Evolutionary conservation across 192 early-diverging fungal species (phyloP), one percentile per base, ranked within the genome.

Genomic region (Backusella circina): DNA sequence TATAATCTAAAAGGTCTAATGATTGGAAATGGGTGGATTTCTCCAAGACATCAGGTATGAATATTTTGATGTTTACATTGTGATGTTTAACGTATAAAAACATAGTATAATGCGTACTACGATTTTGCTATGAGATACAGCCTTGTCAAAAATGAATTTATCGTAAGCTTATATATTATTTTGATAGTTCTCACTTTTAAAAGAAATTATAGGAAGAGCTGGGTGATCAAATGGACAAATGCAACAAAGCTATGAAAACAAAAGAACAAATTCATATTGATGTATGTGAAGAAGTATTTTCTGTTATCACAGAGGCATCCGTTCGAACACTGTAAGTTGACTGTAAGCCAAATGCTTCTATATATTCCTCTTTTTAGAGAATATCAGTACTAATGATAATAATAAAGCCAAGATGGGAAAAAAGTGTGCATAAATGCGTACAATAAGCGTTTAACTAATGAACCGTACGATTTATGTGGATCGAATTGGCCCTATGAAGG

Each of bases 1-100:
- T 86, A 88, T 57, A 83, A 87, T 65, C 54, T 91, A n/a, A 75
- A 83, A 75, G 90, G 90, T 18, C 3, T 88, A 3, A 86, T 80
- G 35, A 90, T 91, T 50, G 89, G 89, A 21, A 91, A 91, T 72
- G 90, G 90, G 18, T 91, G 90, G 90, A 90, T 89, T 3, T 89
- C 87, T 26, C 86, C 89, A 1, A 13, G 74, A n/a, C 73, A 84
- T 57, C 89, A 90, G 82, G 89, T 90, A 82, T 57, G 47, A 23
- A 30, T n/a, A 30, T 54, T 15, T 2, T 9, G 18, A 8, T 8
- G 23, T 57, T 26, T 23, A 38, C 37, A 26, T 12, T 47, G 4
- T 47, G 16, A 47, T 1, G 57, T 44, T n/a, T 72, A 12, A 65
- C 5, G 23, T n/a, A 23, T 37, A 65, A 44, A 13, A 9, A 9